These are phyloP conservation scores for Tetracladium marchalianum DNA, from an alignment of 495 filamentous ascomycete species.

Conservation along the genomic window DNA sequence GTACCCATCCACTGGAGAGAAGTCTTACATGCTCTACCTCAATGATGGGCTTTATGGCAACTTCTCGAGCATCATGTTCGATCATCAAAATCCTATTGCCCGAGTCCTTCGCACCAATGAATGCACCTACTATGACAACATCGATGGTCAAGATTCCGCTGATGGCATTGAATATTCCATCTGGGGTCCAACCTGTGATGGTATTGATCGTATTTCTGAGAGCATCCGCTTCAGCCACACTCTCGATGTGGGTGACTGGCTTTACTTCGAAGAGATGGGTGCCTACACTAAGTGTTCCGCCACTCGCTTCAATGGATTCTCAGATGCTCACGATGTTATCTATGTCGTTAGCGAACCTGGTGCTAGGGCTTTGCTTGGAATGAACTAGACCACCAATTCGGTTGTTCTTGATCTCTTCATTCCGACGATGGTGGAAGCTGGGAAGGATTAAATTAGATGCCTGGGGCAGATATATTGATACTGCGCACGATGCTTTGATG, in stretches of 20 bases:
- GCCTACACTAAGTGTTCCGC: slow-evolving; percentile 97
- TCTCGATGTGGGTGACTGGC: slow-evolving; percentile 88
- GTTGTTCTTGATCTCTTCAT: too few species aligned
- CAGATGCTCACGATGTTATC: slow-evolving; percentile 80
- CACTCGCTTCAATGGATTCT: slow-evolving; percentile 97
- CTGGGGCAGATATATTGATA: too few species aligned
- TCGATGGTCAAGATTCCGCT: slow-evolving; percentile 22
- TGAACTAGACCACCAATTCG: slow-evolving; percentile 8
- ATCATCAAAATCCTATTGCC: slow-evolving; percentile 86
- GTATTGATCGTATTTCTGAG: slow-evolving; percentile 83
- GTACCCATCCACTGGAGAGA: slow-evolving; percentile 37
- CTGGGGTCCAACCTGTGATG: slow-evolving; percentile 97
- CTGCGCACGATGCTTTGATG: too few species aligned
- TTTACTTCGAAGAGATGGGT: slow-evolving; percentile 98
- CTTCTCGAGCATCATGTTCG: slow-evolving; percentile 98
- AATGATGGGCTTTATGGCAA: slow-evolving; percentile 98
- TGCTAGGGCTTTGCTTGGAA: slow-evolving; percentile 60
- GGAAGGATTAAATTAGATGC: too few species aligned
- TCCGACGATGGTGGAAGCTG: too few species aligned
- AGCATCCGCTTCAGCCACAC: slow-evolving; percentile 62
- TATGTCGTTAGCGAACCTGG: slow-evolving; percentile 91
- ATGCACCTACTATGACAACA: slow-evolving; percentile 35
- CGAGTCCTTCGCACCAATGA: slow-evolving; percentile 61
- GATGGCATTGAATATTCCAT: slow-evolving; percentile 70
- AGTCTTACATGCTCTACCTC: slow-evolving; percentile 89